These are phyloP conservation scores for Vitis amurensis DNA, from an alignment of 164 flowering plant genomes.

Conservation along the genomic window DNA sequence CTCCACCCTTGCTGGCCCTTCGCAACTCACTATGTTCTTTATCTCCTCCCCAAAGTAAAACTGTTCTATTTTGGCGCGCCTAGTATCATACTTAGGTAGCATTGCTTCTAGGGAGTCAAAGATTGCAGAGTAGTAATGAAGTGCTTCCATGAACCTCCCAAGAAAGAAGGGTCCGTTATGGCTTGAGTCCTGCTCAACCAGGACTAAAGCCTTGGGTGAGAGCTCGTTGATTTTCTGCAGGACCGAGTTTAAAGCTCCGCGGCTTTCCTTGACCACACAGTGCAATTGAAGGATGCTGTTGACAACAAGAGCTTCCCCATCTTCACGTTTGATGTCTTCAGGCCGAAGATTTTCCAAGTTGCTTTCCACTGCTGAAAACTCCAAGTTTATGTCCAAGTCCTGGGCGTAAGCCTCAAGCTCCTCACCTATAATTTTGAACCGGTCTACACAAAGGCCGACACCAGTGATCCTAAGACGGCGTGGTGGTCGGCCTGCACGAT, in stretches of 20 bases:
- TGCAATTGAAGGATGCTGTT: constrained; percentile 64
- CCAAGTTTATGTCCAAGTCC: constrained; percentile 36
- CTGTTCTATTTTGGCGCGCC: constrained; percentile 60
- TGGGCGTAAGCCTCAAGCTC: constrained; percentile 44
- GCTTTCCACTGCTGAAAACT: constrained; percentile 46
- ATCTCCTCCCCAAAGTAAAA: constrained; percentile 70
- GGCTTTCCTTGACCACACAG: constrained; percentile 64
- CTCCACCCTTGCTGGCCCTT: constrained; percentile 61
- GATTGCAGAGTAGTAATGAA: constrained; percentile 62
- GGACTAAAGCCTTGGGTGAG: constrained; percentile 38
- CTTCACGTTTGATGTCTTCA: constrained; percentile 28
- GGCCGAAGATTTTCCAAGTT: constrained; percentile 45
- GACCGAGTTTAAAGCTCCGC: constrained; percentile 61
- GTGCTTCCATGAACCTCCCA: constrained; percentile 65
- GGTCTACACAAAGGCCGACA: constrained; percentile 31
- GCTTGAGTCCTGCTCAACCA: constrained; percentile 66
- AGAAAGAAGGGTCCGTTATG: constrained; percentile 69
- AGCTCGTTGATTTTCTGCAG: constrained; percentile 51
- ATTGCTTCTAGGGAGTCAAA: constrained; percentile 59
- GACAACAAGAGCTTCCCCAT: constrained; percentile 45
- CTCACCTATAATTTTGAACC: constrained; percentile 35
- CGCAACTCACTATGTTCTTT: constrained; percentile 66
- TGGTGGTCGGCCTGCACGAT: constrained; percentile 34
- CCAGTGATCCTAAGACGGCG: constrained; percentile 46
- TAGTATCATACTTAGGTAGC: constrained; percentile 61